Percentiles rank a stretch among this genome's conserved stretches.
phyloP scores from a whole-genome alignment of 2,329 filamentous ascomycete species.

The Ceratocystis cubensis region DNA sequence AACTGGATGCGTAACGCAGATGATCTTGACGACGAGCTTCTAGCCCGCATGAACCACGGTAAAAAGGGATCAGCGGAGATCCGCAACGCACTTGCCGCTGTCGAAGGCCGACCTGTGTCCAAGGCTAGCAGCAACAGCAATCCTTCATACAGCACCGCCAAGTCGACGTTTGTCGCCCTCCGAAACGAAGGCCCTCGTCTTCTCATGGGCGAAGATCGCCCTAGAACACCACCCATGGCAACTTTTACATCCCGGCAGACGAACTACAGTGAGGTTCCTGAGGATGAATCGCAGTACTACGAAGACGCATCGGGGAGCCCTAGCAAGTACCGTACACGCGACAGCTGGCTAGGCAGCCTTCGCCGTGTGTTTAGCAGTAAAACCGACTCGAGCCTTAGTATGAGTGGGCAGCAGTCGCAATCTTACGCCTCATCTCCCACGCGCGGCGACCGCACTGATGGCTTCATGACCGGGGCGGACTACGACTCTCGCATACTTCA shows the following conservation, averaged over 20 bases:
- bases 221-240: not conserved
- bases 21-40: conserved; percentile 42
- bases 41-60: conserved; percentile 33
- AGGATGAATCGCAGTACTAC: conserved; percentile 30
- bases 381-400: conserved; percentile 25
- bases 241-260: conserved; percentile 21
- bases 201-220: conserved; percentile 29
- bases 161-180: conserved; percentile 39
- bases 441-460: conserved; percentile 28
- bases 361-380: conserved; percentile 47
- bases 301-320: conserved; percentile 38
- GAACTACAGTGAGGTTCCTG: conserved; percentile 21
- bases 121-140: conserved; percentile 29
- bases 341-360: conserved; percentile 58
- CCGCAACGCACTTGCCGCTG: conserved; percentile 22
- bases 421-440: conserved; percentile 22
- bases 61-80: conserved; percentile 19
- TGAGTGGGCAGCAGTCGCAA: conserved; percentile 23
- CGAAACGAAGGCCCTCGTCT: conserved; percentile 42
- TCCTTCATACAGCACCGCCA: conserved; percentile 41
- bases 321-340: conserved; percentile 43
- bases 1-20: conserved; percentile 36
- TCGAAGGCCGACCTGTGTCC: conserved; percentile 28
- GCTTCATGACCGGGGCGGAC: conserved; percentile 25
- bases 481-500: conserved; percentile 34